Conservation (phyloP, 2,329 filamentous ascomycete species). For the Pseudogymnoascus sp. region DNA sequence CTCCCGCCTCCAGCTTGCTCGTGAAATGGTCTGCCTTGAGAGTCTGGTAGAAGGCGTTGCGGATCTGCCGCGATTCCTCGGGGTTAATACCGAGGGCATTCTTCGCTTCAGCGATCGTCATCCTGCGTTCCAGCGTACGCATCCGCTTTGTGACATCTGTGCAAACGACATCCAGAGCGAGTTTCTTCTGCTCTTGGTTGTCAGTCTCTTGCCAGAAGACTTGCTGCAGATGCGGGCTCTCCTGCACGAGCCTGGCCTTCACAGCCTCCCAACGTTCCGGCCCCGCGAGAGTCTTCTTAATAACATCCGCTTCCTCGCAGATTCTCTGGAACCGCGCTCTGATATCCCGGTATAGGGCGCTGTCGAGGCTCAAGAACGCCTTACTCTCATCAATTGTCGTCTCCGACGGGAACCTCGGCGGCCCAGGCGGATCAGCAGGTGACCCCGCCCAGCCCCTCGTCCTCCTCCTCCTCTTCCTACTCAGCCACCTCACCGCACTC, state of each 20-base stretch:
- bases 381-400: constrained; percentile 77
- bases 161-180: constrained; percentile 73
- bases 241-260: constrained; percentile 60
- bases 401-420: constrained; percentile 72
- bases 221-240: constrained; percentile 56
- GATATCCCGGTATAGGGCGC: constrained; percentile 54
- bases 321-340: constrained; percentile 64
- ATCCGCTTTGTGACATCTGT: constrained; percentile 77
- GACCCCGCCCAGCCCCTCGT: constrained; percentile 63
- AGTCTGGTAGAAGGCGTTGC: constrained; percentile 59
- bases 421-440: constrained; percentile 59
- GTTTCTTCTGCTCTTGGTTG: constrained; percentile 53
- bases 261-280: constrained; percentile 66
- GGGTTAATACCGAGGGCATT: constrained; percentile 64
- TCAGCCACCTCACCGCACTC: constrained; percentile 54
- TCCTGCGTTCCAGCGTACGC: constrained; percentile 56
- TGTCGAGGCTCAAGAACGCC: constrained; percentile 58
- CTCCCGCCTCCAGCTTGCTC: constrained; percentile 65
- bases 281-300: constrained; percentile 70
- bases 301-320: constrained; percentile 59
- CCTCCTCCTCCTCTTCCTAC: constrained; percentile 60
- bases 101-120: constrained; percentile 70
- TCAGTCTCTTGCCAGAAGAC: constrained; percentile 54
- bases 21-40: constrained; percentile 61
- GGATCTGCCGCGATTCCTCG: constrained; percentile 58